A percentile compares a stretch with the other conserved stretches of the same genome.
phyloP scores from a whole-genome alignment of 164 flowering plant genomes.

The Cinnamomum micranthum region DNA sequence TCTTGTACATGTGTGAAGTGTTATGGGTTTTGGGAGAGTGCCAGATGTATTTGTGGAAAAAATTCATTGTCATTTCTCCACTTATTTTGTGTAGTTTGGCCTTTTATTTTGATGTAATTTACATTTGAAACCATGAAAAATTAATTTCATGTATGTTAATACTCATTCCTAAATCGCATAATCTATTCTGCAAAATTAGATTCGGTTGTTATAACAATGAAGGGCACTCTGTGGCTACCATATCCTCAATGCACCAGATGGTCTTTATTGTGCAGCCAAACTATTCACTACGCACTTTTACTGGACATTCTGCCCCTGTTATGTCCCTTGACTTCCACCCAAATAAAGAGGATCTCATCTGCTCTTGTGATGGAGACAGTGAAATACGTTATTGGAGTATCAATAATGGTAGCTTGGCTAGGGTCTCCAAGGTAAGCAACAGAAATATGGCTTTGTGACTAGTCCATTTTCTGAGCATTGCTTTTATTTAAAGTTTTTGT shows the following conservation, averaged over 20 bases:
- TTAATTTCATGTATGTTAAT: too few relatives aligned
- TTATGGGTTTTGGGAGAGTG: too few relatives aligned
- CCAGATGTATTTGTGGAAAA: too few relatives aligned
- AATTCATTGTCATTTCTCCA: too few relatives aligned
- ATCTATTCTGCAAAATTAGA: too few relatives aligned
- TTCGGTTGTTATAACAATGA: background rate
- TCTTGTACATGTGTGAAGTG: too few relatives aligned
- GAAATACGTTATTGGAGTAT: slow-evolving; percentile 86
- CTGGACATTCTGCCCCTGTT: slow-evolving; percentile 62
- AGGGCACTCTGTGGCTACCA: background rate
- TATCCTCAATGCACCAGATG: background rate
- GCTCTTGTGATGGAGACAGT: slow-evolving; percentile 70
- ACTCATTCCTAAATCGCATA: too few relatives aligned
- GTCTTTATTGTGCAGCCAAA: slow-evolving; percentile 46
- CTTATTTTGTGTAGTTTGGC: too few relatives aligned
- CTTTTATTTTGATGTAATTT: too few relatives aligned
- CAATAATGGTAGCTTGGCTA: slow-evolving; percentile 58
- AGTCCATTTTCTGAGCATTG: background rate
- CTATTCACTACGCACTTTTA: slow-evolving; percentile 67
- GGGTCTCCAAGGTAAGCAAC: slow-evolving; percentile 54
- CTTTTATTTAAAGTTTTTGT: background rate
- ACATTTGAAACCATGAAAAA: too few relatives aligned
- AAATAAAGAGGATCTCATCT: slow-evolving; percentile 61
- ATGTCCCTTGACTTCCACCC: slow-evolving; percentile 83
- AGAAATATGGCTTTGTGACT: background rate